phyloP scores from a whole-genome alignment of 306 rosid species.

The Potentilla sterilis region DNA sequence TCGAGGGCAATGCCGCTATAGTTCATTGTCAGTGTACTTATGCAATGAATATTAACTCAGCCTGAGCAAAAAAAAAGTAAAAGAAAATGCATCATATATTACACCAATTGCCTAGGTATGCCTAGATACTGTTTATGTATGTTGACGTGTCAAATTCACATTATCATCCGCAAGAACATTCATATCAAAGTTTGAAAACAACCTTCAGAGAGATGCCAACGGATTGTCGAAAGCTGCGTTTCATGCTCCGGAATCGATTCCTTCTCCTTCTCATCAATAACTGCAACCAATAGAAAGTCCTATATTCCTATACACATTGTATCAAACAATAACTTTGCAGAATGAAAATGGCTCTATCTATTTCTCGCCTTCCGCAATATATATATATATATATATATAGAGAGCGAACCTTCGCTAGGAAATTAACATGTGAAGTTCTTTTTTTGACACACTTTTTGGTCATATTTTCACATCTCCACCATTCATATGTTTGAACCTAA shows the following conservation, averaged over 20 bases:
- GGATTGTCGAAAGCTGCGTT: conserved; percentile 74
- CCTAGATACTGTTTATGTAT: background rate
- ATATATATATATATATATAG: no score
- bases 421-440: no score
- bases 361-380: conserved; percentile 18
- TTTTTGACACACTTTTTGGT: no score
- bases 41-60: background rate
- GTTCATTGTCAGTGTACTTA: background rate
- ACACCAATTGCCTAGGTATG: background rate
- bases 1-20: background rate
- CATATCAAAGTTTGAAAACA: background rate
- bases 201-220: conserved; percentile 96
- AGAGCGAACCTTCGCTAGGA: no score
- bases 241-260: conserved; percentile 86
- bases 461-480: no score
- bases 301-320: conserved; percentile 19
- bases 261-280: conserved; percentile 77
- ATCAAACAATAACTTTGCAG: background rate
- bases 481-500: no score
- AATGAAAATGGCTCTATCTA: conserved; percentile 5
- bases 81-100: background rate
- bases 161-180: background rate
- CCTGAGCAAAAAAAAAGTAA: background rate
- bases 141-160: background rate
- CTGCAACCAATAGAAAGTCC: conserved; percentile 47